These are phyloP conservation scores for Trichophyton verrucosum DNA, from an alignment of 2,329 filamentous ascomycete genomes.

Conservation along the genomic window DNA sequence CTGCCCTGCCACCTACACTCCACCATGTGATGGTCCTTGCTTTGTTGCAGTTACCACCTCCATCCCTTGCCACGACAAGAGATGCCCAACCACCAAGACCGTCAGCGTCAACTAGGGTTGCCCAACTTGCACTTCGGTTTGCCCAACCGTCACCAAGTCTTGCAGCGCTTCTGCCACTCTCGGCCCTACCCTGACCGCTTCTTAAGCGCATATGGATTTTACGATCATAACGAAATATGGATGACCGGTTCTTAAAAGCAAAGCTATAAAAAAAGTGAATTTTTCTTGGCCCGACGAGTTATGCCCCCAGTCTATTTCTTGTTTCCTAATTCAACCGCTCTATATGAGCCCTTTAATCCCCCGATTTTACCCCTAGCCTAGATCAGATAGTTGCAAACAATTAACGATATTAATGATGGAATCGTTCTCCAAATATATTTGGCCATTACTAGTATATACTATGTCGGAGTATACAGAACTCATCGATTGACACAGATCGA, in stretches of 20 bases:
- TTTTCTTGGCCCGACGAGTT: background rate
- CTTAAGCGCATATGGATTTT: background rate
- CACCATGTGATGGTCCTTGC: slow-evolving; percentile 2
- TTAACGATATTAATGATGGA: background rate
- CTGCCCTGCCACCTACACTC: slow-evolving; percentile 1
- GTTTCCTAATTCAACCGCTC: background rate
- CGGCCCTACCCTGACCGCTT: background rate
- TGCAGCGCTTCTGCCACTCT: background rate
- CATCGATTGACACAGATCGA: background rate
- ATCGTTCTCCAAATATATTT: background rate
- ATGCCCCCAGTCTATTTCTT: background rate
- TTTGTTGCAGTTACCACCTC: slow-evolving; percentile 9
- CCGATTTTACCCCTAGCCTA: background rate
- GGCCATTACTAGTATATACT: background rate
- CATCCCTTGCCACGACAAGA: slow-evolving; percentile 10
- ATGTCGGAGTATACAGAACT: background rate
- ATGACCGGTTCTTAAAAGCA: background rate
- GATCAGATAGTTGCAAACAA: background rate
- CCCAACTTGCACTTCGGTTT: slow-evolving; percentile 9
- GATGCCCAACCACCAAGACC: slow-evolving; percentile 7
- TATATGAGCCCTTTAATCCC: background rate
- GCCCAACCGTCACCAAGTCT: slow-evolving; percentile 10
- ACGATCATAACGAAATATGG: background rate
- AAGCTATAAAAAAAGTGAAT: background rate
- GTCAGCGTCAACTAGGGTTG: slow-evolving; percentile 9